phyloP scores from a whole-genome alignment of 2,329 filamentous ascomycete species.

The Neonectria magnoliae region DNA sequence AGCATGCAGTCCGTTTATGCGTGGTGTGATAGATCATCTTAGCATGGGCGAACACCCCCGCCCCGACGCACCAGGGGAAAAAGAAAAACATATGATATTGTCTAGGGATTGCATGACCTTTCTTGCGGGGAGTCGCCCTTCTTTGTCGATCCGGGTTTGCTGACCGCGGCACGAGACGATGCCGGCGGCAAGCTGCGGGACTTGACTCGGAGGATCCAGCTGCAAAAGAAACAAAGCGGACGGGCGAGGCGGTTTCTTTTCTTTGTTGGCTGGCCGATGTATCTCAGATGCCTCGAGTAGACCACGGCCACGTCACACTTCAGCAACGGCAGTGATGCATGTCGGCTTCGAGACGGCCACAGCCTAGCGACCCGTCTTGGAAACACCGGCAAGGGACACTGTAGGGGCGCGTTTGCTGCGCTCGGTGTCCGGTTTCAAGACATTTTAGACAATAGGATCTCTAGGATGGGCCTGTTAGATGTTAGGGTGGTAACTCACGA shows the following conservation, averaged over 20 bases:
- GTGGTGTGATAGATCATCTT: constrained; percentile 17
- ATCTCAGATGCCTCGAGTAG: background rate
- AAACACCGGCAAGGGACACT: background rate
- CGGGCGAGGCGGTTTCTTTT: background rate
- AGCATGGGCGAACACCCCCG: constrained; percentile 10
- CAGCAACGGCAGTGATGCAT: no score
- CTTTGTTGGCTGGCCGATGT: background rate
- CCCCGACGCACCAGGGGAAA: background rate
- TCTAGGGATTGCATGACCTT: constrained; percentile 5
- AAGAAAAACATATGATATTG: constrained; percentile 12
- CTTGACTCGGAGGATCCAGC: background rate
- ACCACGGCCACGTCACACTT: background rate
- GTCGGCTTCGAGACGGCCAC: background rate
- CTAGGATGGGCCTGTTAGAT: background rate
- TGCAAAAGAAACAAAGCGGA: constrained; percentile 2
- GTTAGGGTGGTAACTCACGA: background rate
- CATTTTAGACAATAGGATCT: background rate
- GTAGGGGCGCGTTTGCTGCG: no score
- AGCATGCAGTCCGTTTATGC: constrained; percentile 1
- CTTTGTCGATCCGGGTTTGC: background rate
- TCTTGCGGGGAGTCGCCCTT: background rate
- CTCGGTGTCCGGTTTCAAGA: background rate
- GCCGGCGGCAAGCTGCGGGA: background rate
- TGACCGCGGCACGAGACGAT: background rate
- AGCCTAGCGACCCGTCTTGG: background rate